phyloP scores from a whole-genome alignment of 345 rosid genomes.

The Rhizophora apiculata region DNA sequence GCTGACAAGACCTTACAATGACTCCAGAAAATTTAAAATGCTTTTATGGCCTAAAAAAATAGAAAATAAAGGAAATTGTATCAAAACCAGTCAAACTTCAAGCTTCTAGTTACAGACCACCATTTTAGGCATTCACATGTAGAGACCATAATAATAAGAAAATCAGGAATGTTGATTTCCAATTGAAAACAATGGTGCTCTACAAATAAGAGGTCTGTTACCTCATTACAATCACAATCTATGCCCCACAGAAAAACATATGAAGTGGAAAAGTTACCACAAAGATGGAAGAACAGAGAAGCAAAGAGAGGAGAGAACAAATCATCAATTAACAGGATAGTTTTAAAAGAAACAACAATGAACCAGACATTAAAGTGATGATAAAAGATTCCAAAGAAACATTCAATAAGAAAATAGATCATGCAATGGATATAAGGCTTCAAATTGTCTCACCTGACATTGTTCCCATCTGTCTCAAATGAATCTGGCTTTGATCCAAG shows the following conservation, averaged over 20 bases:
- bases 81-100: background rate
- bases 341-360: constrained; percentile 6
- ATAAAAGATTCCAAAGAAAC: background rate
- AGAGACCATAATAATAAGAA: background rate
- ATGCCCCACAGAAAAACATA: background rate
- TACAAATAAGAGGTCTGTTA: no score
- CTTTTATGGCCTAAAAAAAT: no score
- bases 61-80: no score
- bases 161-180: no score
- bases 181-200: no score
- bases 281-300: constrained; percentile 11
- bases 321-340: background rate
- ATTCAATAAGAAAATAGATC: background rate
- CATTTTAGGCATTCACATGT: background rate
- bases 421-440: background rate
- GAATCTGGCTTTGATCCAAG: constrained; percentile 83
- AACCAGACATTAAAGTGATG: constrained; percentile 5
- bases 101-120: background rate
- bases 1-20: no score
- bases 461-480: constrained; percentile 49
- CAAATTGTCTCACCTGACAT: constrained; percentile 40
- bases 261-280: background rate
- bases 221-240: no score
- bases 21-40: no score
- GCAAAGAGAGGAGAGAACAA: background rate